These are phyloP conservation scores for Penicillium sp. DNA, from an alignment of 2,329 filamentous ascomycete species.

Conservation along the genomic window DNA sequence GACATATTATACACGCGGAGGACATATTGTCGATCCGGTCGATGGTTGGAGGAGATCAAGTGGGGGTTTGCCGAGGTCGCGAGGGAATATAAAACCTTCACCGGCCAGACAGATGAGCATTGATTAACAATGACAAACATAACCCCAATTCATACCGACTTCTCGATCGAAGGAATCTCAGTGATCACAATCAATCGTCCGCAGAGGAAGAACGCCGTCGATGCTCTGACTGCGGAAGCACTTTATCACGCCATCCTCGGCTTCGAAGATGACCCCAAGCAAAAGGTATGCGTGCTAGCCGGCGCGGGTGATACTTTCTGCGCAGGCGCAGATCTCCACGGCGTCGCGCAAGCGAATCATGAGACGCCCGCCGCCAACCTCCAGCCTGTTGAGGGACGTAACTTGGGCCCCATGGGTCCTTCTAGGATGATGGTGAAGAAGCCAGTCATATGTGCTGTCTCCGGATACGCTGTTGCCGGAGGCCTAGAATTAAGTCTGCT, in stretches of 20 bases:
- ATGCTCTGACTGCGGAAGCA: conserved; percentile 50
- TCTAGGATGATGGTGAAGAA: conserved; percentile 54
- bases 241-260: conserved; percentile 51
- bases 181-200: conserved; percentile 59
- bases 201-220: conserved; percentile 55
- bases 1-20: conserved; percentile 44
- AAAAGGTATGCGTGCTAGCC: conserved; percentile 57
- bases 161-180: conserved; percentile 48
- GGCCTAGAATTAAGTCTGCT: conserved; percentile 57
- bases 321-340: conserved; percentile 56
- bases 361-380: conserved; percentile 20
- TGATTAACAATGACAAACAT: conserved; percentile 3
- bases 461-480: conserved; percentile 57
- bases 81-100: neutral
- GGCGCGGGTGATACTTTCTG: conserved; percentile 55
- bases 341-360: conserved; percentile 35
- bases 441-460: conserved; percentile 55
- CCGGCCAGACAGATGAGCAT: neutral
- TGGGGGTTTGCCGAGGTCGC: conserved; percentile 14
- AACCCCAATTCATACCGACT: conserved; percentile 7
- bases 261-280: conserved; percentile 53
- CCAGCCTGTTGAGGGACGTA: conserved; percentile 39
- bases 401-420: conserved; percentile 55
- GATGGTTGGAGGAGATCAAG: conserved; percentile 16
- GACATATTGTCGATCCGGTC: conserved; percentile 15